A percentile compares a stretch with the other conserved stretches of the same genome.
Conservation (phyloP, 345 rosid genomes). For the Corchorus olitorius region DNA sequence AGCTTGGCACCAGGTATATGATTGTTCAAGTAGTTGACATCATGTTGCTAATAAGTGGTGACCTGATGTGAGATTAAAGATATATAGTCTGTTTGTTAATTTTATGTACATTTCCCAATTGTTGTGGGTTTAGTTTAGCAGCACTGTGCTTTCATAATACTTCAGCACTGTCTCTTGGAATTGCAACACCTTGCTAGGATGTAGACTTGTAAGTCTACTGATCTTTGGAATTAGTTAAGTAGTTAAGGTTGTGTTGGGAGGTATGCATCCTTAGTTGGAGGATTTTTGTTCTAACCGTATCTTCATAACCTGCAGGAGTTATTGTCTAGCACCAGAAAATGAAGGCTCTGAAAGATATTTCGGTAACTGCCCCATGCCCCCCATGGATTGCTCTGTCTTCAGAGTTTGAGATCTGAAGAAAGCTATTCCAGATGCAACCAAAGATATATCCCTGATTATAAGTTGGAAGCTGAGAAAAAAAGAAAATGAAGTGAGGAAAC, state of each 20-base stretch:
- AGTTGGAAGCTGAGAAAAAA: too few relatives aligned
- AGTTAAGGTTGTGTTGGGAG: not conserved
- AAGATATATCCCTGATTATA: too few relatives aligned
- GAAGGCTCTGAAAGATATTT: not conserved
- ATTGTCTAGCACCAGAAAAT: not conserved
- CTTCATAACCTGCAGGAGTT: not conserved
- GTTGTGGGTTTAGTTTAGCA: too few relatives aligned
- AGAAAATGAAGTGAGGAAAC: too few relatives aligned
- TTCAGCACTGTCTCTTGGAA: too few relatives aligned
- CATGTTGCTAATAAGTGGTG: not conserved
- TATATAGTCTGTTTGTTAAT: too few relatives aligned
- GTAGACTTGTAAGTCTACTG: not conserved
- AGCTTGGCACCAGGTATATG: not conserved
- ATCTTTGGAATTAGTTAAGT: not conserved
- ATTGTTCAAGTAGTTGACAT: constrained; percentile 1
- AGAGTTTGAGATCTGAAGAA: not conserved
- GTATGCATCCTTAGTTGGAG: not conserved
- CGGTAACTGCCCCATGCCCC: not conserved
- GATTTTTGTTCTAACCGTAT: not conserved
- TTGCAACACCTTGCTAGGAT: too few relatives aligned
- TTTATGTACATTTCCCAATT: too few relatives aligned
- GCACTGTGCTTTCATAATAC: too few relatives aligned
- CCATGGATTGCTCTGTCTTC: not conserved
- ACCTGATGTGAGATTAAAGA: not conserved
- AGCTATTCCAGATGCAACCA: not conserved